These are phyloP conservation scores for Talaromyces proteolyticus DNA, from an alignment of 495 filamentous ascomycete genomes.

Conservation along the genomic window DNA sequence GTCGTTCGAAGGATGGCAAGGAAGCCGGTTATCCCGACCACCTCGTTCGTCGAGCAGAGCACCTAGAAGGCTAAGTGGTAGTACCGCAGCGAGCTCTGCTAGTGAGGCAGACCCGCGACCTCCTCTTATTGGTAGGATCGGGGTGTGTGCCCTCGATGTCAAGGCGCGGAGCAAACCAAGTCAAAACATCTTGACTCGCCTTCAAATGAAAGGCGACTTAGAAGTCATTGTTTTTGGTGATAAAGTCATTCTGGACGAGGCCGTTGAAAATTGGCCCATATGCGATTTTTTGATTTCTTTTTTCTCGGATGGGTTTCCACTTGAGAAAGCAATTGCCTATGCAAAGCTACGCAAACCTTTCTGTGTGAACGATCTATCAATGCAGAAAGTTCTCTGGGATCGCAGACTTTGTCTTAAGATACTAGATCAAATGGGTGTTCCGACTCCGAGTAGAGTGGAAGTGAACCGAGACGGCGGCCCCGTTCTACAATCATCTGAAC, in stretches of 20 bases:
- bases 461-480: conserved; percentile 94
- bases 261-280: conserved; percentile 55
- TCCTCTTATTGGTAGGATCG: conserved; percentile 59
- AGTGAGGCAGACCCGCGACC: conserved; percentile 29
- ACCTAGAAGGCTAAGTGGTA: conserved; percentile 68
- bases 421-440: conserved; percentile 81
- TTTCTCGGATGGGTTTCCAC: conserved; percentile 93
- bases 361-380: conserved; percentile 93
- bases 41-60: conserved; percentile 66
- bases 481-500: conserved; percentile 62
- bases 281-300: conserved; percentile 96
- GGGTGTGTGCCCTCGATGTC: conserved; percentile 90
- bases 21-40: conserved; percentile 28
- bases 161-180: conserved; percentile 97
- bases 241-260: conserved; percentile 95
- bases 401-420: conserved; percentile 81
- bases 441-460: conserved; percentile 84
- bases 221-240: conserved; percentile 97
- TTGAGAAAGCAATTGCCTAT: conserved; percentile 97
- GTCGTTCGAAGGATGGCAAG: conserved; percentile 15
- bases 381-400: conserved; percentile 99
- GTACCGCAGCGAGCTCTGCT: conserved; percentile 66
- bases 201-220: conserved; percentile 87
- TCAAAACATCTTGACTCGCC: conserved; percentile 85
- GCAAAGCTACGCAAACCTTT: conserved; percentile 87